Evolutionary conservation across 768 basidiomycete genomes (phyloP), one percentile per base, ranked within the genome.

Genomic region (Calocybe indica): DNA sequence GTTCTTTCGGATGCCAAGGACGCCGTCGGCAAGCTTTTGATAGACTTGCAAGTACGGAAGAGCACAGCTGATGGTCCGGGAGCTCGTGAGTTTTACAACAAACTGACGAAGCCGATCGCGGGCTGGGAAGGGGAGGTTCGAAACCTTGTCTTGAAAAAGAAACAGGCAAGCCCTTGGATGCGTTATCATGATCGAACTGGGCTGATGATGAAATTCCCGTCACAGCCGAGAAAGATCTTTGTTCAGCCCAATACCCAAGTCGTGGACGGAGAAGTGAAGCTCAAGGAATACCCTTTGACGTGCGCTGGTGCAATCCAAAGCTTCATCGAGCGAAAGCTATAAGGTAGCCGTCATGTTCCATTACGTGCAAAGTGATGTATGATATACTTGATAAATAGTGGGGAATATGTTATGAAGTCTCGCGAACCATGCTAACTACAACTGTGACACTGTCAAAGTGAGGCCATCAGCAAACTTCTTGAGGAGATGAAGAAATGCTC

Each of bases 41-140:
- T 92, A 38, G 81, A 89, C 48, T 71, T 93, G 11, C 91, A 93
- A 62, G 85, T 92, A 32, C 82, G 82, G 53, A 92, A 84, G 76
- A 86, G 86, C 60, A 88, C 86, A 2, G 89, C 89, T 14, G 89
- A 92, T 60, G 89, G 85, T 40, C 64, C 79, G 7, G 90, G 89
- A 1, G 81, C 90, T n/a, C 79, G 82, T 32, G 68, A 75, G 51
- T 93, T 80, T 69, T 93, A 92, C 62, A 84, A 76, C n/a, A 72
- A 79, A 33, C 71, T 93, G 52, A 93, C 91, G 6, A 81, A 76
- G 38, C 91, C 91, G 3, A 63, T 80, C 40, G 62, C 70, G 34
- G 79, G 79, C 6, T 89, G 88, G 90, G 73, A 85, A 51, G 78
- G 78, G 36, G 83, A 87, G 58, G 79, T 92, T 51, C 73, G 90